Base-by-base conservation (phyloP, 805 yeast species). In the Yamadazyma laniorum region DNA sequence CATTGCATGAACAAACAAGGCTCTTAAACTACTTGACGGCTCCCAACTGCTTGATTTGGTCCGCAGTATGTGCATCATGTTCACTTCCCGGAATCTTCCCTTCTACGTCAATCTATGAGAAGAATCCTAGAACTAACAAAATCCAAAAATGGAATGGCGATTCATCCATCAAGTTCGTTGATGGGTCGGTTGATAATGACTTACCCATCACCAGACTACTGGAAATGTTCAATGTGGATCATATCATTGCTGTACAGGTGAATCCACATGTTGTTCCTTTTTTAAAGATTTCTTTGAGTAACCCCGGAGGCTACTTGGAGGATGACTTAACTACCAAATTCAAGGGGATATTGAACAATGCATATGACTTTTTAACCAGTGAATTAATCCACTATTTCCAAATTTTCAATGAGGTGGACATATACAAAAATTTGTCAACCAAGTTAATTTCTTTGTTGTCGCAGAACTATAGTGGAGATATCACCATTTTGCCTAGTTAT, bases 221-320 rank as follows among this genome's bases (percentile, higher is more conserved):
- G 15, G 99, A 93, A 56, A 89, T 93, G 96, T 93, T 93, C 59
- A 91, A 93, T 54, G 96, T 93, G 21, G 95, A 93, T 57, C 96
- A 93, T 59, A 90, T 93, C 45, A 89, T 93, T 50, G 99, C 97
- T 0, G 91, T 95, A 32, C 99, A 93, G 58, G 99, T 93, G 1
- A 93, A 93, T 55, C 95, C 97, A 0, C 99, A 93, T 57, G 95
- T 93, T 12, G 86, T 85, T 2, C 99, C 99, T 0, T 74, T 91
- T 35, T 68, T 93, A 50, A 80, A 80, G 48, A 64, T 80, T 37
- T 79, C 89, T 0, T 72, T 81, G 3, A 77, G 81, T 15, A 76
- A 79, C 55, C 80, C 79, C 15, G 89, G 88, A 9, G 86, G 86
- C 6, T 82, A 76, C 45, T 63, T 79, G 29, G 86, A 82, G 50